phyloP scores from a whole-genome alignment of 371 early-diverging fungal species.

The Polyrhizophydium stewartii region DNA sequence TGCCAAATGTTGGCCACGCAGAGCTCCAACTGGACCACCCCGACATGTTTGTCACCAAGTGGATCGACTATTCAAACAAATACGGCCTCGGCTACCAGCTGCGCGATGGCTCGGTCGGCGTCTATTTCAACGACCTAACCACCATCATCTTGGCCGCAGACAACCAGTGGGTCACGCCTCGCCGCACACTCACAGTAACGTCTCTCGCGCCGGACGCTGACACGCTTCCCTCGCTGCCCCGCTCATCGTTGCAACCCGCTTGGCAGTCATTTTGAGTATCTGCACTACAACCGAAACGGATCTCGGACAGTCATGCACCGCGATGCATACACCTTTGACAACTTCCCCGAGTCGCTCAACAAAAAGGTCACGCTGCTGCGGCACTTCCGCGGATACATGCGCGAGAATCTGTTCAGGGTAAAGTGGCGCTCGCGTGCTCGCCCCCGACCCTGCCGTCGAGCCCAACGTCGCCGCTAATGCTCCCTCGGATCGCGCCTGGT shows the following conservation, averaged over 20 bases:
- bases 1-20: too few species aligned
- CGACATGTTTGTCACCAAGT: slow-evolving; percentile 64
- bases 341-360: slow-evolving; percentile 49
- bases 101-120: slow-evolving; percentile 70
- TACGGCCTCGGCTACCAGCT: slow-evolving; percentile 86
- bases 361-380: slow-evolving; percentile 66
- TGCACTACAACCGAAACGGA: slow-evolving; percentile 35
- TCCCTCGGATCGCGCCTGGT: slow-evolving; percentile 1
- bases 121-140: slow-evolving; percentile 81
- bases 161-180: slow-evolving; percentile 41
- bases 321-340: slow-evolving; percentile 32
- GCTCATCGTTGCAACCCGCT: background rate
- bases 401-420: slow-evolving; percentile 48
- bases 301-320: slow-evolving; percentile 30
- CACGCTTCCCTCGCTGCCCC: background rate
- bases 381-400: slow-evolving; percentile 64
- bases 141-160: slow-evolving; percentile 57
- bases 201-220: background rate
- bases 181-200: background rate
- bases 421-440: background rate
- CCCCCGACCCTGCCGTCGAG: too few species aligned
- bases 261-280: slow-evolving; percentile 41
- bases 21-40: too few species aligned
- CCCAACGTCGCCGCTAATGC: background rate
- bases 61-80: slow-evolving; percentile 72